Evolutionary conservation across 192 early-diverging fungal species (phyloP).

Genomic region (Dissophora globulifera): DNA sequence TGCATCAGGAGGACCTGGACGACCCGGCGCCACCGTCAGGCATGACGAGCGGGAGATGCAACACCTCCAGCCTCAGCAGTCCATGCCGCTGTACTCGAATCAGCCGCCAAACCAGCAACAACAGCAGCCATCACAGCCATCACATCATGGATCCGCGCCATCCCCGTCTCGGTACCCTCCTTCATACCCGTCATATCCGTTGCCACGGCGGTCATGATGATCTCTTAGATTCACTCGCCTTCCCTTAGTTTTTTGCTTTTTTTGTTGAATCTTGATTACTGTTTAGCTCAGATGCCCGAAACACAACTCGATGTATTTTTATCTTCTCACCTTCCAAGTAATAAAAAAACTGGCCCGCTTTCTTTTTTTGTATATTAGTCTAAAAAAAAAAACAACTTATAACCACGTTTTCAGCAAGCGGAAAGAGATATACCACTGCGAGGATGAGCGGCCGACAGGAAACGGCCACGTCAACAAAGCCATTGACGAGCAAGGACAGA

Average conservation of each 20-base stretch:
- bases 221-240: neutral
- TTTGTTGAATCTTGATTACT: too few species aligned
- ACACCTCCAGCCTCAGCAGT: conserved; percentile 14
- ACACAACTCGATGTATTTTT: too few species aligned
- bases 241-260: conserved; percentile 7
- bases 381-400: too few species aligned
- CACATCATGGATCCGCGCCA: conserved; percentile 13
- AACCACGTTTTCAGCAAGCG: conserved; percentile 36
- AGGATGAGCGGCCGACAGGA: too few species aligned
- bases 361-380: too few species aligned
- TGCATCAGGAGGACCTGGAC: conserved; percentile 11
- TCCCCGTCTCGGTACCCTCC: conserved; percentile 12
- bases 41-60: conserved; percentile 44
- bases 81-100: neutral
- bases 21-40: neutral
- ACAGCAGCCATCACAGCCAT: conserved; percentile 6
- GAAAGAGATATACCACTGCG: neutral
- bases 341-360: too few species aligned
- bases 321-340: too few species aligned
- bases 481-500: conserved; percentile 38
- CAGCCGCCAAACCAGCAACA: conserved; percentile 11
- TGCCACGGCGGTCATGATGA: conserved; percentile 34
- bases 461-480: neutral
- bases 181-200: conserved; percentile 37
- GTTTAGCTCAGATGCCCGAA: too few species aligned